A percentile compares a stretch with the other conserved stretches of the same genome.
These are phyloP conservation scores for Podospora sp. DNA, from an alignment of 495 filamentous ascomycete genomes.

Conservation along the genomic window DNA sequence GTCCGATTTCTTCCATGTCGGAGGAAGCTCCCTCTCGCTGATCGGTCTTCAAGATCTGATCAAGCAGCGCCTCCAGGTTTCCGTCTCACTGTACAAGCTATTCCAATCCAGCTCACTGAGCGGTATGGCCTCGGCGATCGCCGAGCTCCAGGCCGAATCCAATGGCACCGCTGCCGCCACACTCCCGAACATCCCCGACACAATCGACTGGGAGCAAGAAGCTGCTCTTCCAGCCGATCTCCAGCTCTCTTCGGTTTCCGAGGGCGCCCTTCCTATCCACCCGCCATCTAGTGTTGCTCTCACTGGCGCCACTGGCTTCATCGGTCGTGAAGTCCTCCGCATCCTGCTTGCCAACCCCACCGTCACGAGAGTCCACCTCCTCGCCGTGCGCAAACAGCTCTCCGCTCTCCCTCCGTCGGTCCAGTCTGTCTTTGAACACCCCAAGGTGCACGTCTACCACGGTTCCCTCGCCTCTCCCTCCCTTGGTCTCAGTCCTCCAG, in stretches of 20 bases:
- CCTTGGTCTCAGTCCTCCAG: constrained; percentile 42
- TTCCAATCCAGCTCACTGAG: constrained; percentile 35
- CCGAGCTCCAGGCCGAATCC: constrained; percentile 5
- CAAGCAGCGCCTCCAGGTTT: constrained; percentile 13
- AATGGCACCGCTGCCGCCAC: neutral
- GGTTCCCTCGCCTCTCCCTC: constrained; percentile 46
- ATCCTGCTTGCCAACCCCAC: constrained; percentile 12
- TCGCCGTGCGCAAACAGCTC: constrained; percentile 25
- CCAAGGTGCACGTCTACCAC: constrained; percentile 39
- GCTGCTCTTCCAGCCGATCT: constrained; percentile 17
- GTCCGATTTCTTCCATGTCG: constrained; percentile 45
- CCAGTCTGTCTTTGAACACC: constrained; percentile 27
- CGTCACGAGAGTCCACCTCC: constrained; percentile 27
- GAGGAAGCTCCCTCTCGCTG: constrained; percentile 42
- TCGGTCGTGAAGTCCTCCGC: constrained; percentile 29
- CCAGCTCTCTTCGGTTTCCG: neutral
- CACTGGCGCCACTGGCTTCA: constrained; percentile 39
- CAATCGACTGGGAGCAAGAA: constrained; percentile 35
- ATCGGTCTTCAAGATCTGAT: constrained; percentile 34
- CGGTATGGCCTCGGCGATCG: constrained; percentile 31
- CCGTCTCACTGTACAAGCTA: constrained; percentile 27
- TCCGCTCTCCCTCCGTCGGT: constrained; percentile 28
- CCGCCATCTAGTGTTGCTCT: constrained; percentile 24
- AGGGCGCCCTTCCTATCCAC: neutral
- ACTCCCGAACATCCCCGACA: neutral